phyloP scores from a whole-genome alignment of 345 rosid species.

The Linum tenue region DNA sequence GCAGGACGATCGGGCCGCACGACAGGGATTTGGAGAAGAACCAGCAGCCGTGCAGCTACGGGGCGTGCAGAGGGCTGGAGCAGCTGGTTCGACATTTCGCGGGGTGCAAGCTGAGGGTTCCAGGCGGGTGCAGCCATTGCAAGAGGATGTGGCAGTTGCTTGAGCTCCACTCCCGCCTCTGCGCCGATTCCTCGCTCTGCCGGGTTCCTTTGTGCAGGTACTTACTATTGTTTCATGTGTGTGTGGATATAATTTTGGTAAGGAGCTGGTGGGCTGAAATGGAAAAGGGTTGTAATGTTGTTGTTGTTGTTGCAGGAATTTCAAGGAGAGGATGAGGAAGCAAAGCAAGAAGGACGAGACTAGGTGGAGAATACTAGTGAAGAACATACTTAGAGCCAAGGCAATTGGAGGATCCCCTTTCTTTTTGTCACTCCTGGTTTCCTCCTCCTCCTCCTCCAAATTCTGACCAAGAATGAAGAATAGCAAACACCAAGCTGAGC shows the following conservation, averaged over 20 bases:
- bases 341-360: conserved; percentile 12
- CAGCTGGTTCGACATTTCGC: conserved; percentile 73
- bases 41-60: conserved; percentile 43
- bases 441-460: neutral
- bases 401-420: conserved; percentile 45
- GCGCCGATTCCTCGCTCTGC: conserved; percentile 48
- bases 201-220: conserved; percentile 88
- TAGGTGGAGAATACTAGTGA: conserved; percentile 38
- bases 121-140: conserved; percentile 80
- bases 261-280: no score
- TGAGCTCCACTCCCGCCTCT: conserved; percentile 75
- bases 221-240: neutral
- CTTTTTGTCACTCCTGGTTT: conserved; percentile 22
- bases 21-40: conserved; percentile 53
- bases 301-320: conserved; percentile 35
- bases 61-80: conserved; percentile 79
- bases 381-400: conserved; percentile 52
- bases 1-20: conserved; percentile 76
- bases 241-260: no score
- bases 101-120: conserved; percentile 57
- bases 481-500: no score
- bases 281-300: neutral
- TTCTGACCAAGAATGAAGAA: no score
- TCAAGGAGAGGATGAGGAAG: conserved; percentile 41
- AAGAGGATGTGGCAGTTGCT: conserved; percentile 94